A percentile compares a stretch with the other conserved stretches of the same genome.
These are phyloP conservation scores for Fusarium begoniae DNA, from an alignment of 2,329 filamentous ascomycete genomes.

Conservation along the genomic window DNA sequence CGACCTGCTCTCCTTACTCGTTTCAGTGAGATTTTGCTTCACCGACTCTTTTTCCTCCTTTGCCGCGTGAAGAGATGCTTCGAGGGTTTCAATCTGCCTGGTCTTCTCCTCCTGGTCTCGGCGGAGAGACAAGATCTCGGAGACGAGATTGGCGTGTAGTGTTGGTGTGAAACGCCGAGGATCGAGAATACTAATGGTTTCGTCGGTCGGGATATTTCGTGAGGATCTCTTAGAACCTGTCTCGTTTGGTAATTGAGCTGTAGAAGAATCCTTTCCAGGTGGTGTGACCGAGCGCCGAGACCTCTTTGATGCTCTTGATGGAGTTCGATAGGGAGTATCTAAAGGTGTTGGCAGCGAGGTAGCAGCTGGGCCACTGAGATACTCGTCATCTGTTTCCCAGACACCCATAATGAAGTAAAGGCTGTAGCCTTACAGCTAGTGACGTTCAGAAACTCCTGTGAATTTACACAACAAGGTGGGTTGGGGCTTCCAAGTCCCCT, in stretches of 20 bases:
- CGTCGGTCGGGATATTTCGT: constrained; percentile 70
- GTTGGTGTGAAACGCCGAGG: constrained; percentile 94
- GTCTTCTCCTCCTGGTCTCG: constrained; percentile 92
- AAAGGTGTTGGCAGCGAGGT: constrained; percentile 74
- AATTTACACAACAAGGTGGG: background rate
- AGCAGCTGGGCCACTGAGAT: constrained; percentile 60
- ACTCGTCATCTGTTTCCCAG: constrained; percentile 73
- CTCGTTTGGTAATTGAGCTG: constrained; percentile 58
- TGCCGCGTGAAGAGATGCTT: constrained; percentile 75
- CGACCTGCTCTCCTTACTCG: constrained; percentile 79
- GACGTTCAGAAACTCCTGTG: background rate
- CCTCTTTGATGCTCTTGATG: constrained; percentile 69
- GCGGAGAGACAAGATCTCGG: constrained; percentile 87
- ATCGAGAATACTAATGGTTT: constrained; percentile 80
- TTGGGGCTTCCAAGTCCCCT: background rate
- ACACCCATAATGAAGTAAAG: constrained; percentile 56
- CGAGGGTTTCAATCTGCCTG: constrained; percentile 85
- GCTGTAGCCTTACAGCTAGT: background rate
- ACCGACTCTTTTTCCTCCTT: constrained; percentile 80
- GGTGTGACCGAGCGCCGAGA: constrained; percentile 76
- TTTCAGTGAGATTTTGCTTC: constrained; percentile 67
- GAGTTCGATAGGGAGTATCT: constrained; percentile 76
- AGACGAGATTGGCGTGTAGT: constrained; percentile 91
- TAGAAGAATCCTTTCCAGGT: constrained; percentile 66
- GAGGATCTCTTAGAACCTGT: constrained; percentile 61